Conservation (phyloP, 2,329 filamentous ascomycete species). For the Diaporthe vexans region DNA sequence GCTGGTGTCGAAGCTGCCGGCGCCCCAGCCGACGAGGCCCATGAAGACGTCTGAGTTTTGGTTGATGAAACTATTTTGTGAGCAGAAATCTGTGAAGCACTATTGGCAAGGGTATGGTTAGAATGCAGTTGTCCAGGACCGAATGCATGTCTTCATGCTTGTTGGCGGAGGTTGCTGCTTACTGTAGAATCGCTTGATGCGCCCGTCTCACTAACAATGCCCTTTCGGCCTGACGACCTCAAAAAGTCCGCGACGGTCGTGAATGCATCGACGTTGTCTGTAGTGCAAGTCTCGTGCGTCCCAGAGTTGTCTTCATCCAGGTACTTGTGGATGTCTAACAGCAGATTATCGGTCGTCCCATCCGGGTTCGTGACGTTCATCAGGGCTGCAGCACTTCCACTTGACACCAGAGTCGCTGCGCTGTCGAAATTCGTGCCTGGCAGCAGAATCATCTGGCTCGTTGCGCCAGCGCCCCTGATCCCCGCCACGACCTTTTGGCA, state of each 20-base stretch:
- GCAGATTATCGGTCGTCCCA: constrained; percentile 64
- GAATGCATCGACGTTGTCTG: constrained; percentile 62
- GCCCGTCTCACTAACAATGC: constrained; percentile 67
- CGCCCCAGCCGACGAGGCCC: constrained; percentile 62
- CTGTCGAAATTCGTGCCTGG: constrained; percentile 73
- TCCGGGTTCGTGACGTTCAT: constrained; percentile 69
- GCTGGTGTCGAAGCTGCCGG: constrained; percentile 58
- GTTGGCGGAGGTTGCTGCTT: constrained; percentile 43
- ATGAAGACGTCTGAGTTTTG: constrained; percentile 62
- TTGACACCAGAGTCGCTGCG: constrained; percentile 62
- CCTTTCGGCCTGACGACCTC: constrained; percentile 61
- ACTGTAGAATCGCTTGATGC: constrained; percentile 59
- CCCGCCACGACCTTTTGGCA: constrained; percentile 74
- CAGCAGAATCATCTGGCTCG: constrained; percentile 71
- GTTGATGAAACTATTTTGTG: constrained; percentile 62
- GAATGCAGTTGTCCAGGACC: neutral
- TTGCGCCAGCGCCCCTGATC: constrained; percentile 72
- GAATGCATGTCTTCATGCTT: too few species aligned
- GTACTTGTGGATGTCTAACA: constrained; percentile 73
- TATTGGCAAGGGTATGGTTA: constrained; percentile 38
- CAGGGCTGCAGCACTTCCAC: constrained; percentile 65
- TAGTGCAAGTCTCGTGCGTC: constrained; percentile 64
- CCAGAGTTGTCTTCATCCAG: constrained; percentile 69
- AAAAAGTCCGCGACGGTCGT: constrained; percentile 61
- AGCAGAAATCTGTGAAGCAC: constrained; percentile 60